A percentile compares a stretch with the other conserved stretches of the same genome.
phyloP scores from a whole-genome alignment of 179 eudicot species.

The Dionaea muscipula region DNA sequence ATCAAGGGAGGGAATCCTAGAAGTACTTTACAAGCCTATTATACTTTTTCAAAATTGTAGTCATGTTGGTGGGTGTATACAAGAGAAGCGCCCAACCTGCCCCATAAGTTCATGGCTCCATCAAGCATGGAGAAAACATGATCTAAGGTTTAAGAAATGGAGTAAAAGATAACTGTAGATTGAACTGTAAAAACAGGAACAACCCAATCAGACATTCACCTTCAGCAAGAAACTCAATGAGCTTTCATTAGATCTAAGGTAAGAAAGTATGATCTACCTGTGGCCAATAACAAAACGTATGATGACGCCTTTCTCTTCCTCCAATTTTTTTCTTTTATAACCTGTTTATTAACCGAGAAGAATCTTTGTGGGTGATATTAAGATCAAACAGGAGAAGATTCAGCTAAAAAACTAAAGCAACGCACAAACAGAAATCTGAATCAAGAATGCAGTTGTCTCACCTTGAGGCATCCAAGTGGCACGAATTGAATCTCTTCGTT shows the following conservation, averaged over 20 bases:
- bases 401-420: conserved; percentile 1
- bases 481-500: conserved; percentile 92
- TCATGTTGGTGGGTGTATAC: too few species aligned
- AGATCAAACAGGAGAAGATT: not conserved
- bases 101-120: too few species aligned
- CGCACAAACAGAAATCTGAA: too few species aligned
- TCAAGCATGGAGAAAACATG: too few species aligned
- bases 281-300: conserved; percentile 94
- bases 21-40: too few species aligned
- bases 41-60: too few species aligned
- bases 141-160: not conserved
- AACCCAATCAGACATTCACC: too few species aligned
- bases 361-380: not conserved
- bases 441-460: conserved; percentile 4
- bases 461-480: conserved; percentile 99
- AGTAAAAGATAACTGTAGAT: too few species aligned
- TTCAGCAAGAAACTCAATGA: not conserved
- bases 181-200: too few species aligned
- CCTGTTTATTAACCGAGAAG: conserved; percentile 28
- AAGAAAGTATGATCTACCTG: conserved; percentile 28
- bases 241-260: not conserved
- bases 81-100: too few species aligned
- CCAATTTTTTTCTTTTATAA: conserved; percentile 57
- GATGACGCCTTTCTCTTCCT: conserved; percentile 79
- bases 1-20: too few species aligned